Percentiles rank a stretch among this genome's conserved stretches.
phyloP scores from a whole-genome alignment of 2,329 filamentous ascomycete genomes.

The Botrytis medusae region DNA sequence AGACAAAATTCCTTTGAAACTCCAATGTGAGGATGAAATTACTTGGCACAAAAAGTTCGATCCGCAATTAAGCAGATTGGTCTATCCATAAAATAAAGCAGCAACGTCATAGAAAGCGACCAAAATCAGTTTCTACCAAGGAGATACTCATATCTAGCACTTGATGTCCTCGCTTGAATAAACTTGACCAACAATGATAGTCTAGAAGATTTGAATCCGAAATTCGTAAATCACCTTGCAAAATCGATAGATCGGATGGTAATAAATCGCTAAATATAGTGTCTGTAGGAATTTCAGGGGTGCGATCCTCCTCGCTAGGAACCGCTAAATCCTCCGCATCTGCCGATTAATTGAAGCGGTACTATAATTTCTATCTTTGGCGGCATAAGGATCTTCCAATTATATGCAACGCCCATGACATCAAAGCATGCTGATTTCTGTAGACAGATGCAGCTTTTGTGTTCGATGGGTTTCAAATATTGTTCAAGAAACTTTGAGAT shows the following conservation, averaged over 20 bases:
- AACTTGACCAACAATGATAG: not conserved
- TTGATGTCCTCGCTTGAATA: too few relatives aligned
- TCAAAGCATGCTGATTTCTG: not conserved
- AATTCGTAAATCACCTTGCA: not conserved
- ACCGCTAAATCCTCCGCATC: not conserved
- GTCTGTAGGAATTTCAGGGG: not conserved
- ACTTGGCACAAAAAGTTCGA: accelerated
- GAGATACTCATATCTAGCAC: not conserved
- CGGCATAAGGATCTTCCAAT: not conserved
- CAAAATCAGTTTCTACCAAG: not conserved
- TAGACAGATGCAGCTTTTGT: not conserved
- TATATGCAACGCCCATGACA: not conserved
- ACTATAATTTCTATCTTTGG: not conserved
- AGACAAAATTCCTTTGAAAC: not conserved
- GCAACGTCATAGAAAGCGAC: not conserved
- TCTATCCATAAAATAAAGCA: not conserved
- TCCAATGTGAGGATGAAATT: not conserved
- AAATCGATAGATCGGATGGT: not conserved
- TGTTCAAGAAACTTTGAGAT: not conserved
- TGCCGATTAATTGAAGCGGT: not conserved
- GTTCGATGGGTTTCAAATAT: not conserved
- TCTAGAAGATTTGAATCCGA: not conserved
- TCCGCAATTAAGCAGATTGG: not conserved
- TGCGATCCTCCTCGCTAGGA: not conserved
- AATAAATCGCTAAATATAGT: not conserved